These are phyloP conservation scores for Fusarium penzigii DNA, from an alignment of 2,329 filamentous ascomycete genomes.

Conservation along the genomic window DNA sequence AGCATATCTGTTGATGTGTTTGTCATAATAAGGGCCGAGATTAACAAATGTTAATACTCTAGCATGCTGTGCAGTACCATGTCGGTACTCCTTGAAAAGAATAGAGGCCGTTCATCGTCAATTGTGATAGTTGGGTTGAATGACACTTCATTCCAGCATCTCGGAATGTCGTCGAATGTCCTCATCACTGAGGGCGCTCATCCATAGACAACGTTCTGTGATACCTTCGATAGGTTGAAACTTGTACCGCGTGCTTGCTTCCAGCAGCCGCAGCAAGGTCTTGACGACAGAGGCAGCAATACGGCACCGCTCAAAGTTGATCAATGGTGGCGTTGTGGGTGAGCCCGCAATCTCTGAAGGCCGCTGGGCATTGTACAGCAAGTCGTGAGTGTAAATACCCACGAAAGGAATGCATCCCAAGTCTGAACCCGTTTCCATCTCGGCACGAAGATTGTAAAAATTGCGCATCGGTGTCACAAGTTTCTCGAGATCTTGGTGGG, in stretches of 20 bases:
- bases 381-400: conserved; percentile 79
- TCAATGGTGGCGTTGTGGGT: conserved; percentile 65
- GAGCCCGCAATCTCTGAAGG: conserved; percentile 72
- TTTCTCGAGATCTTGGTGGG: conserved; percentile 67
- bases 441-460: conserved; percentile 72
- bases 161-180: conserved; percentile 65
- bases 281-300: conserved; percentile 77
- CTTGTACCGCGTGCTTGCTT: conserved; percentile 73
- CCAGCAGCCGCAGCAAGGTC: conserved; percentile 74
- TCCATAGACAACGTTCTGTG: conserved; percentile 82
- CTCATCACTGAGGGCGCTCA: conserved; percentile 74
- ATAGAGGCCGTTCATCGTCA: neutral
- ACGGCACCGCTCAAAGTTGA: conserved; percentile 83
- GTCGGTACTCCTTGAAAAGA: too few species aligned
- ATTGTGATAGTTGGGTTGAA: neutral
- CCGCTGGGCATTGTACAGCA: conserved; percentile 79
- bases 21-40: conserved; percentile 1
- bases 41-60: too few species aligned
- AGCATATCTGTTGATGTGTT: conserved; percentile 16
- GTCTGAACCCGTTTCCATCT: conserved; percentile 73
- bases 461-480: conserved; percentile 77
- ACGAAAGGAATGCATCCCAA: conserved; percentile 82
- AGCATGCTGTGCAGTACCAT: too few species aligned
- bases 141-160: conserved; percentile 42
- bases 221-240: conserved; percentile 77